Conservation (phyloP, 352 stramenopile genomes). For the Pythium insidiosum region DNA sequence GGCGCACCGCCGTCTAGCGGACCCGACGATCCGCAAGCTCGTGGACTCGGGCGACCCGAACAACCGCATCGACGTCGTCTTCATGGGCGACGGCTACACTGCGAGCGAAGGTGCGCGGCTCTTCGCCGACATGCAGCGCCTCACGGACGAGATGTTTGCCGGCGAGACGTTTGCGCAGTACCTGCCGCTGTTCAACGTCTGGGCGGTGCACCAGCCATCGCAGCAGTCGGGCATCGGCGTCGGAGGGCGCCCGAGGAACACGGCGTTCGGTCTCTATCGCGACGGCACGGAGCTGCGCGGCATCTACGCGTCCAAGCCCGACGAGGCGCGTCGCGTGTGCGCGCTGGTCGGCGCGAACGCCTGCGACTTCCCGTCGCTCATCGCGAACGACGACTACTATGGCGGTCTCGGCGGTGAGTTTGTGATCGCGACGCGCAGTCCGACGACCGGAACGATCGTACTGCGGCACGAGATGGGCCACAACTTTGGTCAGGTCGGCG, state of each 20-base stretch:
- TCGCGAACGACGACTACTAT: slow-evolving; percentile 32
- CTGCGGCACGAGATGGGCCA: slow-evolving; percentile 31
- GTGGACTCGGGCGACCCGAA: slow-evolving; percentile 23
- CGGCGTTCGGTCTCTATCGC: slow-evolving; percentile 19
- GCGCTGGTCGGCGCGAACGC: slow-evolving; percentile 1
- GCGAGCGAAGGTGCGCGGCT: slow-evolving; percentile 15
- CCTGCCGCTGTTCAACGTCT: slow-evolving; percentile 23
- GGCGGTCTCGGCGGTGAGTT: slow-evolving; percentile 29
- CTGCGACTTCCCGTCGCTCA: slow-evolving; percentile 26
- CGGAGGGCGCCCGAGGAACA: slow-evolving; percentile 11
- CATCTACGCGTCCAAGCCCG: slow-evolving; percentile 10
- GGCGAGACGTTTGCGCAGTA: slow-evolving; percentile 21
- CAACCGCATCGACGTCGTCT: slow-evolving; percentile 39
- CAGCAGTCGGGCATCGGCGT: slow-evolving; percentile 15
- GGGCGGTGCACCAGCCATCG: slow-evolving; percentile 16
- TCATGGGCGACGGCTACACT: slow-evolving; percentile 39
- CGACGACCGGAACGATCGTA: slow-evolving; percentile 20
- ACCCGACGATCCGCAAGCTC: slow-evolving; percentile 13
- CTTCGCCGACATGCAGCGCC: slow-evolving; percentile 24
- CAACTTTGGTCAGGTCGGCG: slow-evolving; percentile 33
- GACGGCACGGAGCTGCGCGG: slow-evolving; percentile 6
- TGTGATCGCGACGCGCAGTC: slow-evolving; percentile 22
- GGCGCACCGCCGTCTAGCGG: background rate
- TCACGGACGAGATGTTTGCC: slow-evolving; percentile 31
- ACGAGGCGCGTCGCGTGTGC: slow-evolving; percentile 7